Base-by-base conservation (phyloP, 2,329 filamentous ascomycete genomes). In the Trichoderma sp. region DNA sequence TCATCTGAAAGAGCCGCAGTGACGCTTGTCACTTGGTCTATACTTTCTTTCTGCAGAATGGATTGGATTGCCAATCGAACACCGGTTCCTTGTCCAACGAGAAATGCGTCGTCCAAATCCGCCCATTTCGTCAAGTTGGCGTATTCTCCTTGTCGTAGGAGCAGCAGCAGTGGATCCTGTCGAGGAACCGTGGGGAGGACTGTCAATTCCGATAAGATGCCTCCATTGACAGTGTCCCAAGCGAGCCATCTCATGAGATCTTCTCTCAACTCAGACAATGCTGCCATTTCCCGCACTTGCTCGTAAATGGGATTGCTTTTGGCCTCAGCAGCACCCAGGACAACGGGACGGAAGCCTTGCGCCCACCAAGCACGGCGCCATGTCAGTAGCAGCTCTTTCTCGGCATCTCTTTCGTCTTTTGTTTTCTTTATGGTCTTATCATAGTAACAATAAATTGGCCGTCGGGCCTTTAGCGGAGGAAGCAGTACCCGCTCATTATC, bases 291-390 rank as follows among this genome's bases (percentile, higher is more conserved):
- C 82, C 95, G 92, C 71, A 97, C 85, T 71, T 92, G 87, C 78
- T 91, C 88, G 82, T 96, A 98, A 24, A 94, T 85, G 1, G 94
- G 94, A 81, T 98, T 97, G 81, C 91, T 92, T 87, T 92, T 93
- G 21, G 95, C 95, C 82, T 98, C 96, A 1, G 90, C 91, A 18
- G 91, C 89, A 68, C 93, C 92, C 74, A 98, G 85, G 56, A 98
- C 93, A 8, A 97, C 88, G 0, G 97, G 96, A 77, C 89, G 91
- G 85, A 98, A 98, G 12, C 96, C 97, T 80, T 97, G 92, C 0
- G 95, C 95, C 94, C 95, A 98, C 95, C 96, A 98, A 3, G 96
- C 95, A 63, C 95, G 90, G 76, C 95, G 90, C 97, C 97, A 98
- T 71, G 94, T 93, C 75, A 97, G 86, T 66, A 98, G 88, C 76